These are phyloP conservation scores for Trypanosoma avium DNA, from an alignment of 208 protist species.

Conservation along the genomic window DNA sequence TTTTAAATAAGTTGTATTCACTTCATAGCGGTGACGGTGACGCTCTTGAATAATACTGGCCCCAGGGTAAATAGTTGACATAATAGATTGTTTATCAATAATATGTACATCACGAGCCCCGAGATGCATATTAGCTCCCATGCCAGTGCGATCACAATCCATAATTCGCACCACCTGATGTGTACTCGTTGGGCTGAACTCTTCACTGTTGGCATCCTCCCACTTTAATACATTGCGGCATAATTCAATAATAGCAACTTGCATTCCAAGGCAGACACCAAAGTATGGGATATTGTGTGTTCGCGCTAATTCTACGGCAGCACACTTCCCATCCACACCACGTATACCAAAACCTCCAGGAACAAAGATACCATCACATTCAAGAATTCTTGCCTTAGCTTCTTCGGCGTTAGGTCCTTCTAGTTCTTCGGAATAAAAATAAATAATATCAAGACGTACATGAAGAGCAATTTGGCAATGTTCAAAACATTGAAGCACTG, in stretches of 20 bases:
- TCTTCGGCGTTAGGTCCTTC: slow-evolving; percentile 68
- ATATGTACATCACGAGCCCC: slow-evolving; percentile 91
- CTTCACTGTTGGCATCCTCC: slow-evolving; percentile 92
- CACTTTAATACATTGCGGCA: slow-evolving; percentile 93
- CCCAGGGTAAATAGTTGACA: slow-evolving; percentile 86
- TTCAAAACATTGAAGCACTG: slow-evolving; percentile 96
- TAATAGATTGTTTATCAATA: slow-evolving; percentile 56
- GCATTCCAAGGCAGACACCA: slow-evolving; percentile 99
- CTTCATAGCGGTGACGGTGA: slow-evolving; percentile 98
- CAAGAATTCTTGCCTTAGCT: slow-evolving; percentile 63
- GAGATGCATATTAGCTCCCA: slow-evolving; percentile 99
- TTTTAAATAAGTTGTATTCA: slow-evolving; percentile 94
- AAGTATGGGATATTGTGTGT: slow-evolving; percentile 96
- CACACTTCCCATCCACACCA: slow-evolving; percentile 97
- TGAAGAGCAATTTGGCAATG: slow-evolving; percentile 92
- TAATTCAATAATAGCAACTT: slow-evolving; percentile 96
- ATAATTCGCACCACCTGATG: slow-evolving; percentile 98
- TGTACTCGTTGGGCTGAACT: slow-evolving; percentile 88
- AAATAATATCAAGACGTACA: slow-evolving; percentile 94
- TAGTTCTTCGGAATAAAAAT: slow-evolving; percentile 91
- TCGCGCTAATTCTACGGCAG: slow-evolving; percentile 94
- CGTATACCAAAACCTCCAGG: slow-evolving; percentile 98
- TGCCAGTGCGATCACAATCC: slow-evolving; percentile 90
- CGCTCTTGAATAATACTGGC: slow-evolving; percentile 90
- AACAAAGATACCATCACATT: slow-evolving; percentile 96